Evolutionary conservation across 192 early-diverging fungal species (phyloP), one percentile per base, ranked within the genome.

Genomic region (Haplosporangium gracile): DNA sequence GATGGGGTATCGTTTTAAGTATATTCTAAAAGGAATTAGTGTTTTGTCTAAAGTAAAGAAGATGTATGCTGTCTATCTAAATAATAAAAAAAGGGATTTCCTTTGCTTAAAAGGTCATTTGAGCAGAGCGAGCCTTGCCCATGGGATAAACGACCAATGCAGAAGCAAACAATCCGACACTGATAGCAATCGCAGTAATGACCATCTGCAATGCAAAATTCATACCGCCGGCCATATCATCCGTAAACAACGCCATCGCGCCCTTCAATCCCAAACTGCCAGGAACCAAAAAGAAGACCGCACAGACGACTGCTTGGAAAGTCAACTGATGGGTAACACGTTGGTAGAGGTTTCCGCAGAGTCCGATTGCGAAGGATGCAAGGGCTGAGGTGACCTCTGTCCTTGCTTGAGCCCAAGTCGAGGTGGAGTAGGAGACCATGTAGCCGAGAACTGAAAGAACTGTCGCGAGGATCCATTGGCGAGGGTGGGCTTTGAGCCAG

Each of bases 251-350:
- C 0, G 93, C 91, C 76, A 97, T 88, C 13, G 83, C 89, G 0
- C 84, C 81, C 75, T 89, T 81, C 49, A 97, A 90, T 8, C 96
- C 96, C 16, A 96, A 80, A 75, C 89, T 91, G 13, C 97, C 96
- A 0, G 97, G 97, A 0, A 97, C 96, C 78, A 96, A 89, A 49
- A 96, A 90, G 82, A 95, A 87, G 13, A 98, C 94, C 4, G 95
- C 97, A 40, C 94, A 92, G 38, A 98, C 87, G 16, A 97, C 96
- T 6, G 95, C 95, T 75, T 95, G 96, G 84, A 98, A 93, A 4
- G 95, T 95, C 55, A 96, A 92, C 47, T 91, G 79, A 75, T 93
- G 90, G 15, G 94, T 94, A 34, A 97, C 82, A n/a, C 95, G 91
- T 3, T 95, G 94, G 78, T 95, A 92, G 20, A 97, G 51, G 87